phyloP scores from a whole-genome alignment of 2,329 filamentous ascomycete genomes.

The Tolypocladium album region DNA sequence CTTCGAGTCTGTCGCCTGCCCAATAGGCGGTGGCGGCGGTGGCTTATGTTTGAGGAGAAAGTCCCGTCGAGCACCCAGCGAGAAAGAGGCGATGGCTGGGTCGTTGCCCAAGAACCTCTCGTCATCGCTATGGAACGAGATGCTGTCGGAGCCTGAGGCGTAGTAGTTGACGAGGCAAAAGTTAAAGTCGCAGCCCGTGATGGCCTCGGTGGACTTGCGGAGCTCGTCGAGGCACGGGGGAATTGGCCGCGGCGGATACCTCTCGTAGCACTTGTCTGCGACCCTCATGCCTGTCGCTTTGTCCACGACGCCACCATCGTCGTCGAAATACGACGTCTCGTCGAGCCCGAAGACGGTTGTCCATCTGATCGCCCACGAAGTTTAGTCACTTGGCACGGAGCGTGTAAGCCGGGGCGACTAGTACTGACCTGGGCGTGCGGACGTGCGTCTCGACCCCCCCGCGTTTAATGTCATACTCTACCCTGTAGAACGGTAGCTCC shows the following conservation, averaged over 20 bases:
- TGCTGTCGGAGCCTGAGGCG: slow-evolving; percentile 64
- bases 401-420: neutral
- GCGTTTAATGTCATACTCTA: slow-evolving; percentile 62
- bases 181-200: slow-evolving; percentile 60
- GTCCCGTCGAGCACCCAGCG: slow-evolving; percentile 60
- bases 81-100: slow-evolving; percentile 66
- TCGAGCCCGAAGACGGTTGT: slow-evolving; percentile 49
- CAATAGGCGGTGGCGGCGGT: slow-evolving; percentile 29
- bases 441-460: slow-evolving; percentile 52
- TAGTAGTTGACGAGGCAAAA: slow-evolving; percentile 81
- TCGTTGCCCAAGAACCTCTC: slow-evolving; percentile 62
- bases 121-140: slow-evolving; percentile 71
- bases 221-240: slow-evolving; percentile 59
- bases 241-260: slow-evolving; percentile 55
- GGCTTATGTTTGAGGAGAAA: slow-evolving; percentile 76
- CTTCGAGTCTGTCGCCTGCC: slow-evolving; percentile 13
- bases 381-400: neutral
- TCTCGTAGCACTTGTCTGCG: slow-evolving; percentile 41
- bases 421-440: slow-evolving; percentile 33
- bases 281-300: slow-evolving; percentile 26
- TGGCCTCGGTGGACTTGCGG: slow-evolving; percentile 50
- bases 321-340: slow-evolving; percentile 51
- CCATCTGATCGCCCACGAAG: slow-evolving; percentile 16
- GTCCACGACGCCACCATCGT: slow-evolving; percentile 30
- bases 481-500: slow-evolving; percentile 67